These are phyloP conservation scores for Tricholoma sp. DNA, from an alignment of 768 basidiomycete genomes.

Conservation along the genomic window DNA sequence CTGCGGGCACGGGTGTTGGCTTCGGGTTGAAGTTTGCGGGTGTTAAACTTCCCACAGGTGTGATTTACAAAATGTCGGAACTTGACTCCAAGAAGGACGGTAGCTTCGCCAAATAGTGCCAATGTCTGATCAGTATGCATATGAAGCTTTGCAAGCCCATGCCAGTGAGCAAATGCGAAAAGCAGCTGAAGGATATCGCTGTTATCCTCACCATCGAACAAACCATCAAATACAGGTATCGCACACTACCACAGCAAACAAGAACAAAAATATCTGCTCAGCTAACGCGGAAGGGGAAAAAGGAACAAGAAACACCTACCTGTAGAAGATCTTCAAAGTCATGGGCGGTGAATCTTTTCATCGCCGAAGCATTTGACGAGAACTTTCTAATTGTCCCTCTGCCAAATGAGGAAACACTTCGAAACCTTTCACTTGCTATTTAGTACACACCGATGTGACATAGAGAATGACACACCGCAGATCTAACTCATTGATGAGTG, in stretches of 20 bases:
- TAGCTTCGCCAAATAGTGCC: neutral
- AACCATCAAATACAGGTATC: conserved; percentile 4
- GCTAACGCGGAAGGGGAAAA: neutral
- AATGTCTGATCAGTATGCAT: conserved; percentile 1
- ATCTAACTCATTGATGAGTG: neutral
- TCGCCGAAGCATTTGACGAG: conserved; percentile 14
- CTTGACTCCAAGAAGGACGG: neutral
- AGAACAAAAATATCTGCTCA: neutral
- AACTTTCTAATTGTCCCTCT: conserved; percentile 18
- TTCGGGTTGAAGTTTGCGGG: conserved; percentile 1
- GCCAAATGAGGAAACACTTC: conserved; percentile 9
- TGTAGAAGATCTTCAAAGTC: conserved; percentile 29
- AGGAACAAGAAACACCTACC: conserved; percentile 8
- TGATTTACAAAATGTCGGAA: conserved; percentile 1
- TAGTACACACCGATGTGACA: neutral
- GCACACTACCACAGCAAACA: conserved; percentile 1
- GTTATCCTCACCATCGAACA: neutral
- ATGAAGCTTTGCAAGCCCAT: conserved; percentile 2
- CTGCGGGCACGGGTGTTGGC: neutral
- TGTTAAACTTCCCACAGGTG: neutral
- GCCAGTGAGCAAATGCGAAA: conserved; percentile 3
- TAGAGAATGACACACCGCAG: neutral
- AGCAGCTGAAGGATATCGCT: neutral
- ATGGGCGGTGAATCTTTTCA: conserved; percentile 18
- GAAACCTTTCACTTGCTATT: conserved; percentile 7